Base-by-base conservation (phyloP, 179 eudicot species). In the Amaranthus tricolor region DNA sequence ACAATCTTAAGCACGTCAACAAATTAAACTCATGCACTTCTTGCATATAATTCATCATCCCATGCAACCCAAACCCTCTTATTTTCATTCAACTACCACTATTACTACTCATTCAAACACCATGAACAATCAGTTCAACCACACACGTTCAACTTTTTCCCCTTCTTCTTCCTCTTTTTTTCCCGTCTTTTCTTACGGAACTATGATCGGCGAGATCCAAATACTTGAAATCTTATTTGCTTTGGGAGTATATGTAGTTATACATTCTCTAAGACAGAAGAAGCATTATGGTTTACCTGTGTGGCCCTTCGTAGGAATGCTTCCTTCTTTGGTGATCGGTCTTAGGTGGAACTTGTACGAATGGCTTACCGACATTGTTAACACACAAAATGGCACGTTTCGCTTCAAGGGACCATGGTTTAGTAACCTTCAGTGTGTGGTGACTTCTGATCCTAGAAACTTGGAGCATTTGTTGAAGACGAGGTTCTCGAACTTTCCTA, bases 241-340 rank as follows among this genome's bases (percentile, higher is more conserved):
- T 5, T 9, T 89, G 7, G 10, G 79, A 0, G 97, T 90, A 53
- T 94, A 90, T 64, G 57, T 94, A 0, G 70, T 77, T 7, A 89
- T 94, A 55, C 86, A 86, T 74, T 80, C 94, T 0, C 71, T 94
- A 7, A 78, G 96, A 52, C 94, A 89, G 61, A 80, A 62, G 56
- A 86, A 81, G 60, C 62, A 55, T 9, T 88, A 86, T 9, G 98
- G 98, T 55, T 84, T 94, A 20, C 90, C 97, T 0, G 87, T 76
- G 56, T 94, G 97, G 97, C 98, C 98, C 2, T 49, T 94, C 0
- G 74, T 94, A 7, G 98, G 98, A 12, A 94, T 94, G 98, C 71
- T 94, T 52, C 98, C 98, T 2, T 94, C 98, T 1, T 79, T 94
- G 74, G 24, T 90, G 45, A 12, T 77, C 1, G 98, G 91, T 14